phyloP scores from a whole-genome alignment of 2,329 filamentous ascomycete species.

The Zymoseptoria passerinii region DNA sequence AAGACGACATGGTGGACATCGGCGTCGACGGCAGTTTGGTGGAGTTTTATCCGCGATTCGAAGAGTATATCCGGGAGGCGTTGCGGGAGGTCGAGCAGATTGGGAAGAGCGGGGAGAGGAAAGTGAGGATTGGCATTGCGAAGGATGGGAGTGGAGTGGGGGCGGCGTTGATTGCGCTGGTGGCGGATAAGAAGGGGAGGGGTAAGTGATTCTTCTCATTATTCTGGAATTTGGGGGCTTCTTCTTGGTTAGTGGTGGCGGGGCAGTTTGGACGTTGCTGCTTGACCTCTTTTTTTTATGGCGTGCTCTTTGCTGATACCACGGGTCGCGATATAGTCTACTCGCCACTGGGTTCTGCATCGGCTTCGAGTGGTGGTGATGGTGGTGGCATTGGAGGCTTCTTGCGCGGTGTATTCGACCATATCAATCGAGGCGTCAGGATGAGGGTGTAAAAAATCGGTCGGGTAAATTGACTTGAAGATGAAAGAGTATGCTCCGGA shows the following conservation, averaged over 20 bases:
- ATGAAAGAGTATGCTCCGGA: background rate
- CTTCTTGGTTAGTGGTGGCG: background rate
- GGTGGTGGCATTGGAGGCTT: constrained; percentile 7
- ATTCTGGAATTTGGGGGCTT: background rate
- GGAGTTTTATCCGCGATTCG: constrained; percentile 91
- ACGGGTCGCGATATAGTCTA: background rate
- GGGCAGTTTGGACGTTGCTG: no score
- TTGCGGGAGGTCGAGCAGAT: constrained; percentile 69
- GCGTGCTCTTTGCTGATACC: background rate
- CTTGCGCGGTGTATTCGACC: constrained; percentile 11
- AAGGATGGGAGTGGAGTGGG: constrained; percentile 97
- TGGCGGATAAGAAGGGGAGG: constrained; percentile 56
- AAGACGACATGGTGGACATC: constrained; percentile 70
- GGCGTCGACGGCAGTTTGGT: constrained; percentile 92
- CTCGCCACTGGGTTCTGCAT: constrained; percentile 1
- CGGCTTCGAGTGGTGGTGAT: background rate
- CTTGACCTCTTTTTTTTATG: no score
- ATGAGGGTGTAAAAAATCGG: constrained; percentile 11
- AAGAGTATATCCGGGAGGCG: constrained; percentile 78
- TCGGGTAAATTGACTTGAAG: background rate
- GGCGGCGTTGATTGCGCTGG: constrained; percentile 85
- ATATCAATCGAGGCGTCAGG: constrained; percentile 17
- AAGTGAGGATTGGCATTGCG: constrained; percentile 87
- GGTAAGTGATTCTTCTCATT: constrained; percentile 9
- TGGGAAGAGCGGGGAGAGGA: constrained; percentile 68